Conservation (phyloP, 805 yeast species). For the Pichia cabralensis region DNA sequence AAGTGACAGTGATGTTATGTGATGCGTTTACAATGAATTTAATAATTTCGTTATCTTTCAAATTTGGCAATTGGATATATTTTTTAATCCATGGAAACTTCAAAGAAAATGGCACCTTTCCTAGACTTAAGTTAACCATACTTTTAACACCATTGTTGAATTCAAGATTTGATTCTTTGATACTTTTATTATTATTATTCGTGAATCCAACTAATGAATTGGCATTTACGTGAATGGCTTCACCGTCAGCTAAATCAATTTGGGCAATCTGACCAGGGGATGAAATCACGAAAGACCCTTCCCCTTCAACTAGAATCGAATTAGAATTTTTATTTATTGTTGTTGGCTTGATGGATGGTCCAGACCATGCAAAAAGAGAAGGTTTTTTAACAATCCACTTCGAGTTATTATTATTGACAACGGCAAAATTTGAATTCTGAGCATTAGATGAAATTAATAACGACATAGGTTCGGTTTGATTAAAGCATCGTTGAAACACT, state of each 20-base stretch:
- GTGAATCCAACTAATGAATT: conserved; percentile 31
- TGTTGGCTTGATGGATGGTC: conserved; percentile 13
- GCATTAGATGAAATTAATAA: conserved; percentile 28
- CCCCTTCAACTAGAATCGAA: conserved; percentile 21
- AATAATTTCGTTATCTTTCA: conserved; percentile 3
- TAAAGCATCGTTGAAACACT: conserved; percentile 28
- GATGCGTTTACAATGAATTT: background rate
- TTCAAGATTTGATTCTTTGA: conserved; percentile 3
- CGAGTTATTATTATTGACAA: conserved; percentile 16
- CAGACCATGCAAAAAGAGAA: conserved; percentile 39
- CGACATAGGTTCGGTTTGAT: conserved; percentile 22
- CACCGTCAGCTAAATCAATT: conserved; percentile 27
- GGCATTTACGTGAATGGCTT: conserved; percentile 31
- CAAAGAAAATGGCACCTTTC: conserved; percentile 9
- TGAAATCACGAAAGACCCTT: conserved; percentile 31
- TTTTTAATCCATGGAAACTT: conserved; percentile 4
- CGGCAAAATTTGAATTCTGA: conserved; percentile 26
- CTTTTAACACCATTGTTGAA: conserved; percentile 11
- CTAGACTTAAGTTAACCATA: conserved; percentile 19
- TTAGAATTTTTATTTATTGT: conserved; percentile 1
- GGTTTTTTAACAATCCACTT: conserved; percentile 31
- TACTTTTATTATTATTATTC: background rate
- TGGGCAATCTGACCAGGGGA: conserved; percentile 32
- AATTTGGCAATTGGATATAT: background rate
- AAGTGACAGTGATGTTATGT: background rate